Base-by-base conservation (phyloP, 2,329 filamentous ascomycete species). In the Phaeosphaeria sp. region DNA sequence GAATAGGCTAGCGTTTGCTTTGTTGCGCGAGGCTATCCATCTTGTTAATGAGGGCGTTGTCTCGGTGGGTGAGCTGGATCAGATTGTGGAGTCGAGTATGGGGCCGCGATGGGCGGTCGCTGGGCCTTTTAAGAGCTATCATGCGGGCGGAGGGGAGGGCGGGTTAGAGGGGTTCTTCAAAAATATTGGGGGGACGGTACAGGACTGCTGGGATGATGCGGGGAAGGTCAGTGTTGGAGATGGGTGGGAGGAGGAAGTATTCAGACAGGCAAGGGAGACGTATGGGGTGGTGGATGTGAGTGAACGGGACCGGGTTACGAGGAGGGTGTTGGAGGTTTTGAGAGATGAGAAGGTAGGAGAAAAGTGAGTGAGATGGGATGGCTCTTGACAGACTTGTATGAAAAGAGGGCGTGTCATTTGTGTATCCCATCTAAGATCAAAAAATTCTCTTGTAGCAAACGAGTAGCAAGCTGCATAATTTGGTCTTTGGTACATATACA, bases 81-180 rank as follows among this genome's bases (percentile, higher is more conserved):
- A 74, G 17, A 80, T 87, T n/a, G 69, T 66, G 7, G 62, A 66
- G 49, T 63, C 67, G 8, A 66, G 67, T 6, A 72, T 73, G 63
- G 69, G 71, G 0, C 70, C 69, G 20, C 57, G 69, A 5, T 67
- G 69, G 58, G 64, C 61, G 1, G 65, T 66, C 8, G 69, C 82
- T 21, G 85, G 85, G 1, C 82, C 84, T 2, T 87, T 87, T 67
- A 84, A 84, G 69, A 83, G 82, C 49, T 87, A 87, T 73, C 82
- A 85, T 74, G 84, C 84, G 51, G 85, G 85, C 2, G 85, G 86
- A 11, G 85, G 86, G 2, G 76, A 78, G 11, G 81, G 79, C 2
- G 85, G 86, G 1, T 71, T 87, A 55, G 72, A 77, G 13, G 81
- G 78, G 0, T 86, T 87, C 56, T 79, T 87, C 63, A 77, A 80